phyloP scores from a whole-genome alignment of 1,284 basidiomycete genomes.

The Trichosporon coremiiforme region DNA sequence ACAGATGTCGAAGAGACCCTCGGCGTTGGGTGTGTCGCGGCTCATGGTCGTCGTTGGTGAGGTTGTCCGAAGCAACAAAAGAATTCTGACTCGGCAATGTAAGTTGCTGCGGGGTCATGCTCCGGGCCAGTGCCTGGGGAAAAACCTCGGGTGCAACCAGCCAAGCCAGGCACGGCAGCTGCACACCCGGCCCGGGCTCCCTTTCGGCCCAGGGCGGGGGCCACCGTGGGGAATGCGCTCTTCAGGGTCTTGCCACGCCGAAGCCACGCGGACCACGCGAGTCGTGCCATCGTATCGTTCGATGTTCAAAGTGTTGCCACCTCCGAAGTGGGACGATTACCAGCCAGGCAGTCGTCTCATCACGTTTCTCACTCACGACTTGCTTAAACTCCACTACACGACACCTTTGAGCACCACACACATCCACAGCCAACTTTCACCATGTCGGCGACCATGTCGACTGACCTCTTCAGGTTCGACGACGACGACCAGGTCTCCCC shows the following conservation, averaged over 20 bases:
- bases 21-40: conserved; percentile 17
- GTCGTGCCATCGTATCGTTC: not conserved
- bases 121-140: not conserved
- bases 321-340: not conserved
- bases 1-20: conserved; percentile 43
- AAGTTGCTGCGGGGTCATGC: not conserved
- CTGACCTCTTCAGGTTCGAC: conserved; percentile 35
- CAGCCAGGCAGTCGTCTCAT: not conserved
- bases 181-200: no score
- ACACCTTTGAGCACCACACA: not conserved
- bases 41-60: not conserved
- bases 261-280: not conserved
- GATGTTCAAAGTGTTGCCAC: conserved; percentile 2
- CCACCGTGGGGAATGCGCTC: not conserved
- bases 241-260: not conserved
- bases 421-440: not conserved
- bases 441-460: conserved; percentile 32
- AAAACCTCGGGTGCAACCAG: conserved; percentile 3
- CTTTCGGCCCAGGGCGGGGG: no score
- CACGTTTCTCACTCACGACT: not conserved
- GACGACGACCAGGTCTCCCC: conserved; percentile 34
- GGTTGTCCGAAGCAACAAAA: not conserved
- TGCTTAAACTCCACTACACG: not conserved
- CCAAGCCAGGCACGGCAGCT: conserved; percentile 2
- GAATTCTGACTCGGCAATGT: conserved; percentile 5